These are phyloP conservation scores for Ceratocystiopsis brevicomis DNA, from an alignment of 2,329 filamentous ascomycete species.

Conservation along the genomic window DNA sequence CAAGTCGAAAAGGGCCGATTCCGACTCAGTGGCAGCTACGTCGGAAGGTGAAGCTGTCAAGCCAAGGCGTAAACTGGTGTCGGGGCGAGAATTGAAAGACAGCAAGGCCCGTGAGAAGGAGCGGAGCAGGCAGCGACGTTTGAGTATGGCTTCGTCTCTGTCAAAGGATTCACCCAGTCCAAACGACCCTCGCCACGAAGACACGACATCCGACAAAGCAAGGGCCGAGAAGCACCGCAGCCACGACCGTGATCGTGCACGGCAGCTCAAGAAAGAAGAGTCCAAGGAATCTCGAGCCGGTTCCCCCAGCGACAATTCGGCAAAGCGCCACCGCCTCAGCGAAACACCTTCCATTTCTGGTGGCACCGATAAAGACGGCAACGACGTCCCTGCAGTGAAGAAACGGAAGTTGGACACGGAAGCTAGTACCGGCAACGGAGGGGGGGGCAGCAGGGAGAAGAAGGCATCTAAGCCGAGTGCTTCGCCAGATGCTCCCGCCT, in stretches of 20 bases:
- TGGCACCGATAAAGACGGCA: constrained; percentile 31
- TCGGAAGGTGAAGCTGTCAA: constrained; percentile 40
- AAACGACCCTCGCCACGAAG: constrained; percentile 29
- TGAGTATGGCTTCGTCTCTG: constrained; percentile 34
- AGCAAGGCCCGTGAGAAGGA: constrained; percentile 18
- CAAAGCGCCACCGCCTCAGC: constrained; percentile 41
- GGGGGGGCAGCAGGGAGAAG: constrained; percentile 26
- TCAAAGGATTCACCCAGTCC: constrained; percentile 34
- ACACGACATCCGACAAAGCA: constrained; percentile 25
- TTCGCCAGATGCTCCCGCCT: constrained; percentile 26
- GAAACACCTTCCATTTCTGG: constrained; percentile 37
- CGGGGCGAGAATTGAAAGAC: constrained; percentile 41
- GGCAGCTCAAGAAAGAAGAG: constrained; percentile 41
- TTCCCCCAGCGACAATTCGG: constrained; percentile 26
- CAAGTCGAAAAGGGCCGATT: constrained; percentile 34
- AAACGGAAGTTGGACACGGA: constrained; percentile 38
- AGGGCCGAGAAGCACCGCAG: constrained; percentile 39
- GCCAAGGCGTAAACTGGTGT: constrained; percentile 43
- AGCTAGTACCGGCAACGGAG: background rate
- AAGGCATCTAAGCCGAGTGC: constrained; percentile 21
- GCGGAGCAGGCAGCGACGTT: constrained; percentile 30
- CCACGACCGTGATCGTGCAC: constrained; percentile 39
- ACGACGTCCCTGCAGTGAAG: constrained; percentile 30
- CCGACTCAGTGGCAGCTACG: constrained; percentile 31
- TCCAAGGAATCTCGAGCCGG: constrained; percentile 34